Conservation (phyloP, 2,329 filamentous ascomycete genomes). For the Colletotrichum paranaense region DNA sequence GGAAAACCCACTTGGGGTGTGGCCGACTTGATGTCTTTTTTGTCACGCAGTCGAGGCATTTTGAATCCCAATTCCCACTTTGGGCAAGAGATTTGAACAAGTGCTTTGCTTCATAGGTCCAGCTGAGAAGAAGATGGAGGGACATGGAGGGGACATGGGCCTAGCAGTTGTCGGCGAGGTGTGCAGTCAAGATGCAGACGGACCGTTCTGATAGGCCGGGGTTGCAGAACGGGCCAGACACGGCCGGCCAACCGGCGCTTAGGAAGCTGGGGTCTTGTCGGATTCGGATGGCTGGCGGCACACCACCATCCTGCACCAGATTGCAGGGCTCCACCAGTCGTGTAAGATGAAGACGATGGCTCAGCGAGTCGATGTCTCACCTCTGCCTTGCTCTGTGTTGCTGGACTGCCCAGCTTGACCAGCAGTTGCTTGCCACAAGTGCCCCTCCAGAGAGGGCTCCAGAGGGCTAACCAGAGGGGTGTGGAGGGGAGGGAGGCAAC, state of each 20-base stretch:
- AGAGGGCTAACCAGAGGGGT: no score
- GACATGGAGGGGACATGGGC: conserved; percentile 32
- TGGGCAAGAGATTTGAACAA: conserved; percentile 18
- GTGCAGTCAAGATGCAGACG: conserved; percentile 41
- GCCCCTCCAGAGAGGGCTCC: conserved; percentile 22
- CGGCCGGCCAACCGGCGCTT: conserved; percentile 60
- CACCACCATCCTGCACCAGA: conserved; percentile 53
- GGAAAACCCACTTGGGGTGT: conserved; percentile 16
- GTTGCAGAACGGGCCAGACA: conserved; percentile 40
- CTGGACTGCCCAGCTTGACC: conserved; percentile 33
- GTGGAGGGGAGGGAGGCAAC: conserved; percentile 36
- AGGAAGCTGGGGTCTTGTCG: conserved; percentile 52
- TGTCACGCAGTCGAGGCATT: background rate
- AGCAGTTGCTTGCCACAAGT: conserved; percentile 53
- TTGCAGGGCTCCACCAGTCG: conserved; percentile 50
- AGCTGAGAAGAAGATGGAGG: conserved; percentile 24
- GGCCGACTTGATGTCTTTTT: conserved; percentile 13
- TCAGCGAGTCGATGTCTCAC: conserved; percentile 60
- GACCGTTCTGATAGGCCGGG: conserved; percentile 56
- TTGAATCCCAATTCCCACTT: conserved; percentile 21
- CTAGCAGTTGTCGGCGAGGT: conserved; percentile 45
- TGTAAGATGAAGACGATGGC: conserved; percentile 54
- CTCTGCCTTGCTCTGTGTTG: conserved; percentile 52
- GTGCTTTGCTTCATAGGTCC: conserved; percentile 31
- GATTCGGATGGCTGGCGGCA: conserved; percentile 57